Conservation (phyloP, 495 filamentous ascomycete genomes). For the Xylaria flabelliformis region DNA sequence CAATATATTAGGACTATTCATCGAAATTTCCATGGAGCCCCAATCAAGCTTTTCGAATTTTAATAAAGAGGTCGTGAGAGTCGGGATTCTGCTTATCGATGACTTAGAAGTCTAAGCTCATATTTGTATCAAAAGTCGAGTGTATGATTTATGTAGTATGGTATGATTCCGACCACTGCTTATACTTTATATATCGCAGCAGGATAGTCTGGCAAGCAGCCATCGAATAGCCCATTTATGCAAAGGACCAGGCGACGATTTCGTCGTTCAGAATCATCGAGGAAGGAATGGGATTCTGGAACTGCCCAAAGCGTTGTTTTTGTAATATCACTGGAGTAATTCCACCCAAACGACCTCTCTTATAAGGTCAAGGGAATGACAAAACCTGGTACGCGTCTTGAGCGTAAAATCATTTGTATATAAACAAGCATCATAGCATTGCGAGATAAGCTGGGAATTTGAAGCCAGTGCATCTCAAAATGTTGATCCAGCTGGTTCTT, state of each 20-base stretch:
- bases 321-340: not conserved
- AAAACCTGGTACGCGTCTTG: not conserved
- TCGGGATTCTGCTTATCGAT: not conserved
- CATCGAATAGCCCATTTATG: not conserved
- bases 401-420: not conserved
- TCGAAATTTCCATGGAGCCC: not conserved
- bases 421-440: not conserved
- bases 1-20: not conserved
- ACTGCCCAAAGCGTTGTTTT: not conserved
- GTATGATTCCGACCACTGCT: not conserved
- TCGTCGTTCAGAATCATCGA: not conserved
- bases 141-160: not conserved
- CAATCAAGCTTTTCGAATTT: not conserved
- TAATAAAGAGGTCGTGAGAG: not conserved
- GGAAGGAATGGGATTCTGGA: not conserved
- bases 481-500: not conserved
- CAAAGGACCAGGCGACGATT: not conserved
- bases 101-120: not conserved
- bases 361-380: not conserved
- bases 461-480: not conserved
- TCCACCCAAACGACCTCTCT: not conserved
- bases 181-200: not conserved
- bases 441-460: not conserved
- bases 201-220: not conserved
- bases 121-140: not conserved